A percentile compares a stretch with the other conserved stretches of the same genome.
phyloP scores from a whole-genome alignment of 2,329 filamentous ascomycete genomes.

The Fusarium torreyae region DNA sequence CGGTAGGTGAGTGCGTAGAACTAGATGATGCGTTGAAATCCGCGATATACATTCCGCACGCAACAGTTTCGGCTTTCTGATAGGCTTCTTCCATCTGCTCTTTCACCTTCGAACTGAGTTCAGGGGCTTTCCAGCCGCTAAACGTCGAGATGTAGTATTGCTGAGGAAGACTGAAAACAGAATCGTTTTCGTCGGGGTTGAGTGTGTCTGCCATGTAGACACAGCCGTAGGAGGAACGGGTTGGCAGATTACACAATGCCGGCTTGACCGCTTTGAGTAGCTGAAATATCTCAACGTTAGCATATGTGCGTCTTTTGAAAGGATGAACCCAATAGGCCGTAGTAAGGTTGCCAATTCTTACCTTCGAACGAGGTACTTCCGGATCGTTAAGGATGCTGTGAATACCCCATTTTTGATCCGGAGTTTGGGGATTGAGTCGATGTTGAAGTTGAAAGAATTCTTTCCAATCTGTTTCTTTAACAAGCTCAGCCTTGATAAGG shows the following conservation, averaged over 20 bases:
- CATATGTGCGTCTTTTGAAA: neutral
- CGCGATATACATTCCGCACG: conserved; percentile 16
- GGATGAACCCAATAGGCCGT: neutral
- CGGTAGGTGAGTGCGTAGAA: neutral
- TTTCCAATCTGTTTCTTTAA: neutral
- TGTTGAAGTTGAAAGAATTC: neutral
- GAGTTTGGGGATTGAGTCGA: neutral
- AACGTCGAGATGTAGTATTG: conserved; percentile 24
- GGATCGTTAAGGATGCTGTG: conserved; percentile 15
- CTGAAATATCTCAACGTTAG: neutral
- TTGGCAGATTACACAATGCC: conserved; percentile 10
- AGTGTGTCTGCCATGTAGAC: conserved; percentile 8
- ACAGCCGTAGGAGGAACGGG: conserved; percentile 16
- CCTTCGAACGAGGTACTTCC: neutral
- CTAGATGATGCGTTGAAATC: conserved; percentile 1
- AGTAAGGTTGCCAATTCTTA: too few species aligned
- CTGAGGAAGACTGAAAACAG: conserved; percentile 18
- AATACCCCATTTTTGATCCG: conserved; percentile 1
- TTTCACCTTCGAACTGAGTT: conserved; percentile 1
- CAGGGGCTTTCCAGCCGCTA: conserved; percentile 21
- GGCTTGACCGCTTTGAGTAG: conserved; percentile 14
- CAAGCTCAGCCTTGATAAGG: conserved; percentile 4
- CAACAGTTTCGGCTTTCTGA: conserved; percentile 5
- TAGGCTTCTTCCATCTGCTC: conserved; percentile 16
- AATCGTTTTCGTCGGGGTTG: conserved; percentile 13